These are phyloP conservation scores for Sordariomycetes sp. DNA, from an alignment of 2,329 filamentous ascomycete genomes.

Conservation along the genomic window DNA sequence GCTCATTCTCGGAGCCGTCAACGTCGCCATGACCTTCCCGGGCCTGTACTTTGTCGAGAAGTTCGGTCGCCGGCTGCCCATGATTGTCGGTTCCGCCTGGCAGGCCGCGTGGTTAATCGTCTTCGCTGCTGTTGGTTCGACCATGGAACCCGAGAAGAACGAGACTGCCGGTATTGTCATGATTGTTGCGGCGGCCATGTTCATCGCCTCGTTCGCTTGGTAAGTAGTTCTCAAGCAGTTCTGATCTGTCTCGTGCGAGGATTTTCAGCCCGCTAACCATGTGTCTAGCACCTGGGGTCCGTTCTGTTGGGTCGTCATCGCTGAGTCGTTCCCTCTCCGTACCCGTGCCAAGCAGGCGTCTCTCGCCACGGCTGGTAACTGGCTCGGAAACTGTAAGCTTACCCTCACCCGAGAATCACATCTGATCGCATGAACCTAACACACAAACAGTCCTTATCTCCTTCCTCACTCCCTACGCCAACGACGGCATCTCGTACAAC, in stretches of 20 bases:
- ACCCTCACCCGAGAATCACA: background rate
- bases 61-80: constrained; percentile 56
- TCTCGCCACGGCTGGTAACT: constrained; percentile 42
- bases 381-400: constrained; percentile 46
- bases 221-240: background rate
- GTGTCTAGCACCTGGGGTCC: constrained; percentile 51
- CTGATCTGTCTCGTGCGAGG: too few relatives aligned
- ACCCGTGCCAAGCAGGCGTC: constrained; percentile 44
- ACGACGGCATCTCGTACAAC: constrained; percentile 45
- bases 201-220: constrained; percentile 59
- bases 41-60: constrained; percentile 60
- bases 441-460: constrained; percentile 42
- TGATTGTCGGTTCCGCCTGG: constrained; percentile 58
- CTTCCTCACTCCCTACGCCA: constrained; percentile 60
- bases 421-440: background rate
- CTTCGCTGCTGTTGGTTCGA: constrained; percentile 48
- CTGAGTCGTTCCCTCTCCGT: constrained; percentile 53
- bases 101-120: constrained; percentile 55
- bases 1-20: constrained; percentile 58
- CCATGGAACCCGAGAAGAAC: constrained; percentile 27
- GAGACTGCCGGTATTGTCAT: constrained; percentile 49
- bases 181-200: constrained; percentile 64
- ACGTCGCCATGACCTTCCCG: constrained; percentile 55
- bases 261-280: too few relatives aligned
- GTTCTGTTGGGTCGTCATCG: constrained; percentile 57